These are phyloP conservation scores for Brasilioporus rufonigricans DNA, from an alignment of 768 basidiomycete genomes.

Conservation along the genomic window DNA sequence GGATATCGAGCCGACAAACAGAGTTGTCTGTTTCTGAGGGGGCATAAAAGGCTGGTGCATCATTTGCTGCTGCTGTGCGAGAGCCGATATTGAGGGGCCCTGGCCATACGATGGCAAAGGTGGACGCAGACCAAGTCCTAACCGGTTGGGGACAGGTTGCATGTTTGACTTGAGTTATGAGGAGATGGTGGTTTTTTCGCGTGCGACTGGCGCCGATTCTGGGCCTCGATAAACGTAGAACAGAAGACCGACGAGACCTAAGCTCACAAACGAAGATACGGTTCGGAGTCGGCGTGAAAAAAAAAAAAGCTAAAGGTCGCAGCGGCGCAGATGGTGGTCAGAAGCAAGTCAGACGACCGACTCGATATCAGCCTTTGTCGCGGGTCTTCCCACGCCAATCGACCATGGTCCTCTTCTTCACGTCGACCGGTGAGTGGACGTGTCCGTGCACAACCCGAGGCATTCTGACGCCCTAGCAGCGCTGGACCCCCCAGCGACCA, in stretches of 20 bases:
- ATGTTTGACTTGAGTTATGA: constrained; percentile 33
- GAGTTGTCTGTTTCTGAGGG: constrained; percentile 69
- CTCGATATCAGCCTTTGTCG: neutral
- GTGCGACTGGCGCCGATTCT: constrained; percentile 1
- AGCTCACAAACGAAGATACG: constrained; percentile 1
- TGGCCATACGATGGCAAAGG: constrained; percentile 87
- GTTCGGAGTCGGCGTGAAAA: no score
- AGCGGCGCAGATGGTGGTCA: constrained; percentile 1
- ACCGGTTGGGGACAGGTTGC: constrained; percentile 70
- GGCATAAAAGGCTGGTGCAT: constrained; percentile 60
- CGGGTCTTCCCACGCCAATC: constrained; percentile 3
- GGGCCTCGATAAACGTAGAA: neutral
- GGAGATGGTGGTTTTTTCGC: neutral
- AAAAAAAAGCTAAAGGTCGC: no score
- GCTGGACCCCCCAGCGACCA: constrained; percentile 57
- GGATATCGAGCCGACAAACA: constrained; percentile 95
- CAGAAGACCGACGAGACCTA: neutral
- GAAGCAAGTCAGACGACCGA: neutral
- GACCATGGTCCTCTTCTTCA: constrained; percentile 63
- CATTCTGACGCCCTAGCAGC: constrained; percentile 35
- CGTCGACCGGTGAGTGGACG: constrained; percentile 42
- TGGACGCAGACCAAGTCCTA: constrained; percentile 87
- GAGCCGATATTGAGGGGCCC: constrained; percentile 88
- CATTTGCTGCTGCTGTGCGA: constrained; percentile 79
- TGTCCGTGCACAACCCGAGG: neutral